Evolutionary conservation across 192 early-diverging fungal genomes (phyloP).

Genomic region (Coemansia sp.): DNA sequence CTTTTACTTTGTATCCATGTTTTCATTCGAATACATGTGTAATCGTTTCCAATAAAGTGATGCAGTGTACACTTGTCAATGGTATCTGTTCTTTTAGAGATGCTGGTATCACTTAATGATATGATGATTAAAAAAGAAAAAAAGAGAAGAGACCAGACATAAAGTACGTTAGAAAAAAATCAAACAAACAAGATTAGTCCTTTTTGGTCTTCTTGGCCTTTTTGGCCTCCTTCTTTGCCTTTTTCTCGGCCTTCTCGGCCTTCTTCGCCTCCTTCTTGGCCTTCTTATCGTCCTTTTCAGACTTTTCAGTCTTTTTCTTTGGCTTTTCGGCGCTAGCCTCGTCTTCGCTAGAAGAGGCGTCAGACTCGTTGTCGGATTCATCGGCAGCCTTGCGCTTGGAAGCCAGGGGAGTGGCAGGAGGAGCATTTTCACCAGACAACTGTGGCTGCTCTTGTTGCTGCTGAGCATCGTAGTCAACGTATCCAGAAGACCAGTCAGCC

Average conservation of each 20-base stretch:
- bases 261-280: conserved; percentile 35
- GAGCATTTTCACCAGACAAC: background rate
- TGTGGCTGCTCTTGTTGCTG: conserved; percentile 6
- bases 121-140: background rate
- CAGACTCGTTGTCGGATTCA: conserved; percentile 35
- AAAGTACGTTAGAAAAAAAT: background rate
- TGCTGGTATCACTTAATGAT: background rate
- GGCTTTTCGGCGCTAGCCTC: conserved; percentile 7
- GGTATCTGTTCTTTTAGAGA: background rate
- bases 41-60: background rate
- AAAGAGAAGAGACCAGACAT: background rate
- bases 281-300: conserved; percentile 20
- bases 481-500: conserved; percentile 75
- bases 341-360: conserved; percentile 32
- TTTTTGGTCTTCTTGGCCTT: conserved; percentile 45
- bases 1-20: no score
- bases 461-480: conserved; percentile 64
- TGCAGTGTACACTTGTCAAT: background rate
- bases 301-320: conserved; percentile 18
- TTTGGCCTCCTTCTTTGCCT: conserved; percentile 33
- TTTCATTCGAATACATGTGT: no score
- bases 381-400: conserved; percentile 37
- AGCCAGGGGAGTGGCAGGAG: background rate
- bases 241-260: conserved; percentile 35
- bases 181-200: conserved; percentile 9